A percentile compares a stretch with the other conserved stretches of the same genome.
phyloP scores from a whole-genome alignment of 1,139 yeast genomes.

The Geotrichum cucujoidarum region DNA sequence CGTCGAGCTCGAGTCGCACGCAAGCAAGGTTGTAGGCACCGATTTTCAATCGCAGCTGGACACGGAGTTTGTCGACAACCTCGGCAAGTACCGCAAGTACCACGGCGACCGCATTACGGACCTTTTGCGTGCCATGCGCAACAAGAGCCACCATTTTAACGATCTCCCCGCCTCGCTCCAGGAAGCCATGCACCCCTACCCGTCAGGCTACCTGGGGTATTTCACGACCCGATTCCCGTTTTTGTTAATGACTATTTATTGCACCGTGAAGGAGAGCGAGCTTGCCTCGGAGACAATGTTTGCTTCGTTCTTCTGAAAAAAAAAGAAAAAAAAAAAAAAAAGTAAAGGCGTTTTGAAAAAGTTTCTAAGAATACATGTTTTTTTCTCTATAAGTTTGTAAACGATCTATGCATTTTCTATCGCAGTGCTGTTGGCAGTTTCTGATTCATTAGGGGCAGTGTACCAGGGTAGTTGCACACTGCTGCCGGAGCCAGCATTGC shows the following conservation, averaged over 20 bases:
- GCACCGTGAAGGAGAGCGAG: constrained; percentile 50
- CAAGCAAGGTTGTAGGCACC: constrained; percentile 50
- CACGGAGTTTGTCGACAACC: constrained; percentile 62
- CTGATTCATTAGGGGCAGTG: background rate
- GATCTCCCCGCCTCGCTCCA: constrained; percentile 67
- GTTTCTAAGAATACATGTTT: too few relatives aligned
- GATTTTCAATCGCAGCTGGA: constrained; percentile 81
- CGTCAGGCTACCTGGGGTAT: constrained; percentile 76
- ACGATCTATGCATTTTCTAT: too few relatives aligned
- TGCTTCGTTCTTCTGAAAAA: constrained; percentile 43
- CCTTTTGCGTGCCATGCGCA: constrained; percentile 78
- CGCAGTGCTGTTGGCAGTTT: background rate
- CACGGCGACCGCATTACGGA: constrained; percentile 76
- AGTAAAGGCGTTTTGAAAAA: background rate
- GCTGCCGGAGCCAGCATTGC: constrained; percentile 15
- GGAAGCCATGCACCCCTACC: constrained; percentile 66
- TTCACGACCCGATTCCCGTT: constrained; percentile 74
- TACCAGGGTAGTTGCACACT: background rate
- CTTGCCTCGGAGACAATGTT: constrained; percentile 60
- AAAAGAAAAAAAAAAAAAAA: background rate
- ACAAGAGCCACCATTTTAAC: constrained; percentile 88
- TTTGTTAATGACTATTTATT: constrained; percentile 69
- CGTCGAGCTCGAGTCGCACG: constrained; percentile 52
- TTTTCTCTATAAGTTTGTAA: too few relatives aligned
- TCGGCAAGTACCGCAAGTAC: constrained; percentile 88